Base-by-base conservation (phyloP, 1,284 basidiomycete species). In the Sphaerobolus stellatus region DNA sequence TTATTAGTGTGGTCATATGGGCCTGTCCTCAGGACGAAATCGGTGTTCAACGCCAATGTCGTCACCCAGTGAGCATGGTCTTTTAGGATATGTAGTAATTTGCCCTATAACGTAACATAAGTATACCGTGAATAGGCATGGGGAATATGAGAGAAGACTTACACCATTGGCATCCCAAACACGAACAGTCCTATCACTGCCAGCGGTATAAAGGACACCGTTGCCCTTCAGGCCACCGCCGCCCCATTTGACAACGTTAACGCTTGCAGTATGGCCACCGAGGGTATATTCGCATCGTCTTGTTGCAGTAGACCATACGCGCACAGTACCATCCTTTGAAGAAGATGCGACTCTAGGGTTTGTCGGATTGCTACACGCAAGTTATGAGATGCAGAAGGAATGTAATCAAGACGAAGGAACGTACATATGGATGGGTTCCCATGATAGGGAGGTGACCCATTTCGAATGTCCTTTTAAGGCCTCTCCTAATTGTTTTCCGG, bases 51-150 rank as follows among this genome's bases (percentile, higher is more conserved):
- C 2, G 96, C 88, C 46, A 99, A 83, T 0, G 95, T 98, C 44
- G 95, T 99, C 20, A 99, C 96, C 96, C 95, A 98, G 67, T 99
- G 97, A 0, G 95, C 95, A 64, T 99, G 97, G 60, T 98, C 94
- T 69, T 90, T 93, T 27, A 99, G 76, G 1, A 86, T 88, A 79
- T 88, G 78, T 46, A 90, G 65, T 43, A 76, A 77, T 61, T 75
- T 80, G 0, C 86, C 88, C 83, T 88, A 52, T n/a, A 55, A 49
- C 25, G 50, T 50, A 25, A 16, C 9, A 33, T 48, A n/a, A 49
- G 43, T 50, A 4, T 4, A 22, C 36, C 28, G 8, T 30, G 13
- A 18, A 14, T 27, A 20, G 43, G 14, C 18, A 24, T 24, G 45
- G 45, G 16, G 2, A 9, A 43, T 28, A 18, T n/a, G 29, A 25